phyloP scores from a whole-genome alignment of 257 asterid species.

The Haberlea rhodopensis region DNA sequence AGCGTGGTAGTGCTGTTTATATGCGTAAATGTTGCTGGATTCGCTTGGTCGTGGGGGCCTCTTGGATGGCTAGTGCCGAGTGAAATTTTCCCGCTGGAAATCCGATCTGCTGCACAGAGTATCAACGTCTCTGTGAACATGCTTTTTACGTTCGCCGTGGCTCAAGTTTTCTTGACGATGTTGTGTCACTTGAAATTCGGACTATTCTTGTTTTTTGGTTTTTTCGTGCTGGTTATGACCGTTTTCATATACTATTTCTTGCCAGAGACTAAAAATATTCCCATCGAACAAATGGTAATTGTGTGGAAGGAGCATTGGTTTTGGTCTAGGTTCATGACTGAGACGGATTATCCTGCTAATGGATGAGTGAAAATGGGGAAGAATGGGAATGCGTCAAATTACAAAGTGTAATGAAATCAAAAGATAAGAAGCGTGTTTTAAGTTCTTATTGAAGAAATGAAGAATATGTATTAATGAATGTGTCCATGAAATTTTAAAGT shows the following conservation, averaged over 20 bases:
- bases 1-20: slow-evolving; percentile 59
- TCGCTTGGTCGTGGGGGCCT: slow-evolving; percentile 95
- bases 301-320: slow-evolving; percentile 85
- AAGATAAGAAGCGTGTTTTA: neutral
- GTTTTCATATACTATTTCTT: slow-evolving; percentile 50
- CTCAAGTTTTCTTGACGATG: slow-evolving; percentile 67
- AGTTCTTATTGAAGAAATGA: neutral
- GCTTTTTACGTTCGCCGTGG: slow-evolving; percentile 62
- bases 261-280: slow-evolving; percentile 85
- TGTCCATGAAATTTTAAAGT: neutral
- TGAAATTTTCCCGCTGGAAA: slow-evolving; percentile 77
- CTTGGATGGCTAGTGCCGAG: slow-evolving; percentile 87
- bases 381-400: slow-evolving; percentile 19
- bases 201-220: slow-evolving; percentile 62
- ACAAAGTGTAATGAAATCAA: slow-evolving; percentile 36
- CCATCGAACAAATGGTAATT: slow-evolving; percentile 69
- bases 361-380: slow-evolving; percentile 24
- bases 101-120: slow-evolving; percentile 83
- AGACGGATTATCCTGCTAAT: slow-evolving; percentile 34
- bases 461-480: slow-evolving; percentile 6
- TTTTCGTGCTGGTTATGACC: slow-evolving; percentile 61
- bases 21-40: slow-evolving; percentile 68
- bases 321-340: slow-evolving; percentile 60
- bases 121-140: slow-evolving; percentile 71
- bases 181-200: slow-evolving; percentile 78